These are phyloP conservation scores for Flaveria floridana DNA, from an alignment of 140 eudicot genomes.

Conservation along the genomic window DNA sequence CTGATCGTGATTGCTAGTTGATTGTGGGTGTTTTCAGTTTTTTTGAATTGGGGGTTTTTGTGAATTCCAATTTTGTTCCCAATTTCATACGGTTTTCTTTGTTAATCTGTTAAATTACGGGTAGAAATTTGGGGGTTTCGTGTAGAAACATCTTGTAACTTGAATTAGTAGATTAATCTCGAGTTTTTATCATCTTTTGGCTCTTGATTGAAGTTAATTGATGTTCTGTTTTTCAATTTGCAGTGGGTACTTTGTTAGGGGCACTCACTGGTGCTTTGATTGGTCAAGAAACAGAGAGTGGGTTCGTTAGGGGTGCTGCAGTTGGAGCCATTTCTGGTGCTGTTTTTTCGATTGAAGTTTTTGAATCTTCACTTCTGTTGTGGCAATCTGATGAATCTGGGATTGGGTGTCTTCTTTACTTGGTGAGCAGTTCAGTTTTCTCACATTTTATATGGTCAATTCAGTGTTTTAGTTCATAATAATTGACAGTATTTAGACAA, in stretches of 20 bases:
- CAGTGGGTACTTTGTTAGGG: conserved; percentile 94
- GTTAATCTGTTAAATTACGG: not conserved
- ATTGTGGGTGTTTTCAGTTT: not conserved
- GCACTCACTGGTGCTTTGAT: conserved; percentile 94
- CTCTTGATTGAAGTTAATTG: conserved; percentile 19
- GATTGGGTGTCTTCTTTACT: conserved; percentile 80
- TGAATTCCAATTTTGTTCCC: not conserved
- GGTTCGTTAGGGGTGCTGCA: conserved; percentile 95
- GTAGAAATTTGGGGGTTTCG: too few relatives aligned
- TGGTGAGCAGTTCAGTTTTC: conserved; percentile 52
- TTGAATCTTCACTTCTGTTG: conserved; percentile 78
- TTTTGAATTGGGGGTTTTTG: conserved; percentile 16
- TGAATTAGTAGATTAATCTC: too few relatives aligned
- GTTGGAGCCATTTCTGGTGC: conserved; percentile 99
- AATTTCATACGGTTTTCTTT: not conserved
- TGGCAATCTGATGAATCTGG: conserved; percentile 97
- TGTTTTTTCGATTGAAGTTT: conserved; percentile 95
- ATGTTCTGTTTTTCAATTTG: conserved; percentile 23
- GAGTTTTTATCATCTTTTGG: not conserved
- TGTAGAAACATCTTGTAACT: too few relatives aligned
- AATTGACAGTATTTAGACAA: not conserved
- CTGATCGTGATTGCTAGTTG: not conserved
- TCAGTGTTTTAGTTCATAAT: conserved; percentile 1
- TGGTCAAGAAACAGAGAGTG: conserved; percentile 98
- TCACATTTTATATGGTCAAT: not conserved